Evolutionary conservation across 179 eudicot genomes (phyloP), one percentile per base, ranked within the genome.

Genomic region (Silene coronaria): DNA sequence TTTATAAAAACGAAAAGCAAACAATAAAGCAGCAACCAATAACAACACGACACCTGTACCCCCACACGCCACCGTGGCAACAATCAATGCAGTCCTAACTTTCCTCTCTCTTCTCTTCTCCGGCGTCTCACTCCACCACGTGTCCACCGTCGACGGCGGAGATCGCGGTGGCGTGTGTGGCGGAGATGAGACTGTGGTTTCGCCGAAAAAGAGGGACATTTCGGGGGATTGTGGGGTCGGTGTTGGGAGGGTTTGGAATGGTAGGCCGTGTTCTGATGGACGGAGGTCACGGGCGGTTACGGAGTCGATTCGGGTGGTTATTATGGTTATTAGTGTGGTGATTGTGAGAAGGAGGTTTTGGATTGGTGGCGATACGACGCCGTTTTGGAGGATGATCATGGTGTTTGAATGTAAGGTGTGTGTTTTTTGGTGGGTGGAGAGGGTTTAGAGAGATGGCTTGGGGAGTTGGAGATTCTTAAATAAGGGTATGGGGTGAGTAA

Each of bases 191-290:
- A 51, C 1, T 10, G 72, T 28, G 17, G 57, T 51, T 16, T 75
- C 62, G 2, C 85, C 80, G 80, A 82, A 82, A 48, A 82, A 82
- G n/a, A 60, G 5, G 63, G 23, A 21, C 77, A 72, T 82, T 19
- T 75, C 80, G 38, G 85, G 80, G 16, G 85, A 79, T 38, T 55
- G 70, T 17, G 77, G 77, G 1, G 57, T 51, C 19, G 57, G 57
- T 5, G 57, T 51, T 2, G 77, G 71, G 9, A 71, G 46, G 28
- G 46, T 16, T 64, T 84, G 84, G 61, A n/a, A 78, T 5, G 84
- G 72, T 5, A 84, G 73, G 26, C 86, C 86, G 70, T 84, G 86
- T 28, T 75, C 84, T 11, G 86, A 72, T 5, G 86, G 86, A 21
- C 86, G 82, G 48, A 84, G 86, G 59, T 83, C 83, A n/a, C 83